phyloP scores from a whole-genome alignment of 345 rosid genomes.

The Boechera divaricarpa region DNA sequence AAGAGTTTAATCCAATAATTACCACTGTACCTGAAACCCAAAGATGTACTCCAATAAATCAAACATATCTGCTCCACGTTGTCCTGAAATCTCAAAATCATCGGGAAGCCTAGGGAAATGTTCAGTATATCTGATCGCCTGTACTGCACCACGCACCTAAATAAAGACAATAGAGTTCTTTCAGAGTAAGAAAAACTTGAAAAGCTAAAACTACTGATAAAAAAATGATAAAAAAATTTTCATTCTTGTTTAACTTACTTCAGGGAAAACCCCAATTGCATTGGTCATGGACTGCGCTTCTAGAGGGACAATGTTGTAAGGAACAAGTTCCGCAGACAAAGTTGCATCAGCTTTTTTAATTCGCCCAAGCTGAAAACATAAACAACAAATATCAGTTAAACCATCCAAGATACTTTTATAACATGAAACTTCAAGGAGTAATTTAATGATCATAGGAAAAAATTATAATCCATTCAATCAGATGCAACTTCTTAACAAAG shows the following conservation, averaged over 20 bases:
- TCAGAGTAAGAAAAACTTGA: slow-evolving; percentile 30
- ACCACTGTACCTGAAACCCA: slow-evolving; percentile 91
- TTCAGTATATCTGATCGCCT: slow-evolving; percentile 80
- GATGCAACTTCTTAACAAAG: slow-evolving; percentile 22
- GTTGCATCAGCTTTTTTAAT: slow-evolving; percentile 67
- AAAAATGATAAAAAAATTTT: slow-evolving; percentile 20
- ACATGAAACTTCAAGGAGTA: slow-evolving; percentile 18
- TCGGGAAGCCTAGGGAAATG: slow-evolving; percentile 84
- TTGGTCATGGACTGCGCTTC: slow-evolving; percentile 87
- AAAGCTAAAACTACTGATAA: slow-evolving; percentile 1
- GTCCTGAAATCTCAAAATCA: slow-evolving; percentile 68
- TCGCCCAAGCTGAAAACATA: slow-evolving; percentile 65
- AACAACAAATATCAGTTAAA: slow-evolving; percentile 33
- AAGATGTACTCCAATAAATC: slow-evolving; percentile 88
- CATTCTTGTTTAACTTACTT: slow-evolving; percentile 60
- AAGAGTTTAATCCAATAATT: slow-evolving; percentile 19
- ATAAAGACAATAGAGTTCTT: slow-evolving; percentile 36
- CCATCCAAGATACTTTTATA: slow-evolving; percentile 28
- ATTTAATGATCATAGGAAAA: not conserved
- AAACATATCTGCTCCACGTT: slow-evolving; percentile 86
- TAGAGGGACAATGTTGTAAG: slow-evolving; percentile 91
- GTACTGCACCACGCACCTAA: slow-evolving; percentile 88
- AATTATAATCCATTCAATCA: slow-evolving; percentile 7
- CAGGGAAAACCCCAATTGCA: slow-evolving; percentile 88
- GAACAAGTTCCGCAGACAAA: slow-evolving; percentile 73